Evolutionary conservation across 108 stramenopile species (phyloP).

Genomic region (Parietichytrium sp.): DNA sequence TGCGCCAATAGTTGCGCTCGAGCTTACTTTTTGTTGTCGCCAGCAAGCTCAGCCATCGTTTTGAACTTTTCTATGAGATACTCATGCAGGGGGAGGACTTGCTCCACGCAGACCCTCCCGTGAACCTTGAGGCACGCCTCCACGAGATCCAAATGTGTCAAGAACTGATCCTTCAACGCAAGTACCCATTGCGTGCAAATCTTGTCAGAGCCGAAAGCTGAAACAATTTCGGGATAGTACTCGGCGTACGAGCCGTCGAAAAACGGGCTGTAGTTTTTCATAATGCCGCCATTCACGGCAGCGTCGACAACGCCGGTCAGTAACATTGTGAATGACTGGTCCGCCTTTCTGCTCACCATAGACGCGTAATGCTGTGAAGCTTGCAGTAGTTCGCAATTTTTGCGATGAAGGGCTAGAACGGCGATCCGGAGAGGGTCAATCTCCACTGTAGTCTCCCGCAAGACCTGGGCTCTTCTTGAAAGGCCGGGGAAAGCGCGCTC

Average conservation of each 20-base stretch:
- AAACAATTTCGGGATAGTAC: neutral
- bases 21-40: too few relatives aligned
- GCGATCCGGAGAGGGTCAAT: constrained; percentile 18
- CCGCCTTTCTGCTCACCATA: neutral
- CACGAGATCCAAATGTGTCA: neutral
- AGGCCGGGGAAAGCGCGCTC: neutral
- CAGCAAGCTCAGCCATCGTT: too few relatives aligned
- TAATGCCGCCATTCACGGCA: neutral
- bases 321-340: constrained; percentile 13
- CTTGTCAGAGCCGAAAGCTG: neutral
- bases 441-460: neutral
- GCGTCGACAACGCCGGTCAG: constrained; percentile 5
- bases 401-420: neutral
- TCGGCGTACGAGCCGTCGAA: neutral
- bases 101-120: neutral
- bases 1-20: too few relatives aligned
- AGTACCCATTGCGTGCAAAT: neutral
- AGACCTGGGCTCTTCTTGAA: neutral
- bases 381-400: neutral
- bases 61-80: neutral
- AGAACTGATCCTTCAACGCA: neutral
- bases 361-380: neutral
- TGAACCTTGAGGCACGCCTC: neutral
- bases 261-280: neutral
- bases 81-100: neutral